Evolutionary conservation across 2,329 filamentous ascomycete species (phyloP).

Genomic region (Thielaviopsis musarum): DNA sequence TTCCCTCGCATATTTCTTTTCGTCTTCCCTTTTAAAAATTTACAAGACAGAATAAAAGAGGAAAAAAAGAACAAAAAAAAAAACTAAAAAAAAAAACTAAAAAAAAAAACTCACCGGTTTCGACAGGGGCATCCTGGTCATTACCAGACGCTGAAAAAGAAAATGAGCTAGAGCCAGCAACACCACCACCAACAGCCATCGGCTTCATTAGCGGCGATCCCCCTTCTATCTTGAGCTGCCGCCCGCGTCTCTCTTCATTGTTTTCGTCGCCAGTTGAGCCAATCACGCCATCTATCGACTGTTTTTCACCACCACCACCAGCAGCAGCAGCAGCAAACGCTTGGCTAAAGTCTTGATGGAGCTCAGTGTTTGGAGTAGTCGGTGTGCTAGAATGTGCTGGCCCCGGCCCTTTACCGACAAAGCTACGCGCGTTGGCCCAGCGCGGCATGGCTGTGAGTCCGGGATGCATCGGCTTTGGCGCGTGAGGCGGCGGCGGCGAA

Average conservation of each 20-base stretch:
- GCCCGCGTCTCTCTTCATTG: neutral
- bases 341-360: neutral
- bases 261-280: neutral
- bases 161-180: neutral
- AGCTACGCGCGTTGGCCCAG: constrained; percentile 10
- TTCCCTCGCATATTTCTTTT: no score
- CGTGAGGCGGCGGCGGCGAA: constrained; percentile 9
- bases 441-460: constrained; percentile 8
- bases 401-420: neutral
- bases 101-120: neutral
- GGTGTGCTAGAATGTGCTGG: neutral
- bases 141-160: neutral
- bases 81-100: neutral
- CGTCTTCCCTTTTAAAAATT: neutral
- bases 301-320: neutral
- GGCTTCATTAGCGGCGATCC: neutral
- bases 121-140: neutral
- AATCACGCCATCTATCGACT: neutral
- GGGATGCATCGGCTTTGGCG: constrained; percentile 8
- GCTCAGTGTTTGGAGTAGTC: neutral
- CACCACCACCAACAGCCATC: neutral
- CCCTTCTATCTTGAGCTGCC: neutral
- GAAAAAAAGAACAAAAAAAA: neutral
- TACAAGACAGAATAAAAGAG: no score
- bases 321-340: no score